Evolutionary conservation across 2,329 filamentous ascomycete species (phyloP).

Genomic region (Calonectria pteridis): DNA sequence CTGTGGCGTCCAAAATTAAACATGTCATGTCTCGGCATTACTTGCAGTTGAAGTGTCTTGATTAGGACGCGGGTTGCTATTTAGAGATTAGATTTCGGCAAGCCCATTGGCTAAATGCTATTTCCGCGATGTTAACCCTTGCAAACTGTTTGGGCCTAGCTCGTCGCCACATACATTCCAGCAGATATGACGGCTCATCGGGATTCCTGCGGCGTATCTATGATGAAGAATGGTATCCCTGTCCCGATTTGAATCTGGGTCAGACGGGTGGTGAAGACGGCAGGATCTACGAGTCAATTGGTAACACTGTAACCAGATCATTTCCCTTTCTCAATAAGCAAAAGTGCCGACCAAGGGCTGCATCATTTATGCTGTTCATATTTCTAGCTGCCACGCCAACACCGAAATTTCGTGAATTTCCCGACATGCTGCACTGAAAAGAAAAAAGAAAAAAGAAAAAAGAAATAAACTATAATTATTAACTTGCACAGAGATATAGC

Average conservation of each 20-base stretch:
- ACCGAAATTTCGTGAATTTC: neutral
- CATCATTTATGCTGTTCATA: neutral
- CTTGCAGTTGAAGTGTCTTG: neutral
- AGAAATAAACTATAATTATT: neutral
- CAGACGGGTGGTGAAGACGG: neutral
- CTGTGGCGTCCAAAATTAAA: neutral
- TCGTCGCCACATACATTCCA: neutral
- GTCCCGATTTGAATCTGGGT: neutral
- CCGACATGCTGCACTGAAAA: neutral
- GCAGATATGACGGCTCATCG: neutral
- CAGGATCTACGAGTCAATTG: neutral
- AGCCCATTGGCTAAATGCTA: neutral
- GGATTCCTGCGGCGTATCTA: neutral
- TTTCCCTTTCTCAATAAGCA: neutral
- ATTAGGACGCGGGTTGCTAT: neutral
- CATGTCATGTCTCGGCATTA: constrained; percentile 8
- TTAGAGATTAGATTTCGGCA: neutral
- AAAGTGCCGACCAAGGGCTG: neutral
- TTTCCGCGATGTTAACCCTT: neutral
- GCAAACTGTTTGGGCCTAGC: neutral
- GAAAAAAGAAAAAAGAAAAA: too few species aligned
- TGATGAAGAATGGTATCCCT: neutral
- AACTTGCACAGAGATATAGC: neutral
- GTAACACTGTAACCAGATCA: neutral
- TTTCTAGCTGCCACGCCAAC: neutral